Conservation (phyloP, 257 asterid species). For the Petunia axillaris region DNA sequence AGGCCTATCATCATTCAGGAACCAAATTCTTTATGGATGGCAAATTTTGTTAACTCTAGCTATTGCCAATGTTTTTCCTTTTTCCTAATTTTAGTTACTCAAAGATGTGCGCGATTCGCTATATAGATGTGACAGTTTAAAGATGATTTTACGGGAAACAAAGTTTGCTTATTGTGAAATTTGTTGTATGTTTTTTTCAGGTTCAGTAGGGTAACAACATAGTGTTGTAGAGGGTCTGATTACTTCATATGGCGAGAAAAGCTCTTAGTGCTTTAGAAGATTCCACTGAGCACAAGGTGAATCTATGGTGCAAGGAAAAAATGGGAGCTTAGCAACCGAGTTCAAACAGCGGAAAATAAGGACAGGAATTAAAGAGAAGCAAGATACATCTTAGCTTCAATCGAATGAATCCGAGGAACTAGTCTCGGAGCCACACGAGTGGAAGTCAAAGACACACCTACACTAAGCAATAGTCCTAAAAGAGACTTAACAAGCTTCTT, state of each 20-base stretch:
- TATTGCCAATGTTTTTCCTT: too few species aligned
- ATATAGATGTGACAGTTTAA: not conserved
- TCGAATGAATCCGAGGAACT: too few species aligned
- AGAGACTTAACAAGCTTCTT: too few species aligned
- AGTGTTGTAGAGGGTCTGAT: not conserved
- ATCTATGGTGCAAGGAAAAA: too few species aligned
- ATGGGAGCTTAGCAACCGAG: too few species aligned
- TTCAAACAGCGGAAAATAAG: too few species aligned
- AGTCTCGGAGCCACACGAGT: too few species aligned
- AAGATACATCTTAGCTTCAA: too few species aligned
- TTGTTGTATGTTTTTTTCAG: not conserved
- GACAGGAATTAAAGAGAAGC: too few species aligned
- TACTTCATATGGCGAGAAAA: conserved; percentile 39
- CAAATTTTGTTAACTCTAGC: not conserved
- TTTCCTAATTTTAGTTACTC: too few species aligned
- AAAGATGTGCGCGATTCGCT: not conserved
- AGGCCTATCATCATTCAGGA: not conserved
- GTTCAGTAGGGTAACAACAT: not conserved
- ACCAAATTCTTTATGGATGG: not conserved
- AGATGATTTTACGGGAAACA: not conserved
- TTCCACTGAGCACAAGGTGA: conserved; percentile 77
- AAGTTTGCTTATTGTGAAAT: not conserved
- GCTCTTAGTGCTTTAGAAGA: conserved; percentile 75
- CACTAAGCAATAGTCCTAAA: too few species aligned
- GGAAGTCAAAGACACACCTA: too few species aligned